Base-by-base conservation (phyloP, 1,284 basidiomycete species). In the Neolentinus lepideus region DNA sequence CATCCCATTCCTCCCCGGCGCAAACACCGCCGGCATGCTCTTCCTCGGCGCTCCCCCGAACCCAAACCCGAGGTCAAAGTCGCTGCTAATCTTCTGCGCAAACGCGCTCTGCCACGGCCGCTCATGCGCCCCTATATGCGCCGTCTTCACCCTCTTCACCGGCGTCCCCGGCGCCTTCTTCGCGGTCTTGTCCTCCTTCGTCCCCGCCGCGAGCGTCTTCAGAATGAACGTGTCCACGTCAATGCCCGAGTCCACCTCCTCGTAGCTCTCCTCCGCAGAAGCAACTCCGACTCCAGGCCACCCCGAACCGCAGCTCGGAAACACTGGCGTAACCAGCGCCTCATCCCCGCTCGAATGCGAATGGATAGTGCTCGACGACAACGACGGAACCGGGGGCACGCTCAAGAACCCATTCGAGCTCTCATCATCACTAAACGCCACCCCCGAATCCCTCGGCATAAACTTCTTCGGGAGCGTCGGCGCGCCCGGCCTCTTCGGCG, bases 21-120 rank as follows among this genome's bases (percentile, higher is more conserved):
- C 77, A 63, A 90, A 86, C 12, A 78, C 84, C 43, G 85, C 83
- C 26, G 88, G 88, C 51, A 90, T 62, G 58, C 87, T 90, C 73
- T 90, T 85, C 53, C 88, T 74, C 16, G 86, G 86, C 61, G 78
- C 81, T 53, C 62, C 57, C 43, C 53, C 59, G 16, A 52, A 58
- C 12, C 51, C 58, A 21, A 53, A 51, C 26, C 47, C 47, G 25
- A 61, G 56, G 16, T 65, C 65, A 36, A 78, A 81, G 55, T 81
- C 75, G 0, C 82, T 85, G 38, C 38, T 21, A 55, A 89, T 81
- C 68, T 86, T 89, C 60, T 75, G 68, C 6, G 86, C 76, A 12
- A 90, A 77, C 1, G 88, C 87, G 64, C 87, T 89, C 66, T 89
- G 88, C 87, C 88, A 90, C 2, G 84, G 86, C 10, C 88, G 75